Base-by-base conservation (phyloP, 2,329 filamentous ascomycete genomes). In the Pseudocercospora crystallina region DNA sequence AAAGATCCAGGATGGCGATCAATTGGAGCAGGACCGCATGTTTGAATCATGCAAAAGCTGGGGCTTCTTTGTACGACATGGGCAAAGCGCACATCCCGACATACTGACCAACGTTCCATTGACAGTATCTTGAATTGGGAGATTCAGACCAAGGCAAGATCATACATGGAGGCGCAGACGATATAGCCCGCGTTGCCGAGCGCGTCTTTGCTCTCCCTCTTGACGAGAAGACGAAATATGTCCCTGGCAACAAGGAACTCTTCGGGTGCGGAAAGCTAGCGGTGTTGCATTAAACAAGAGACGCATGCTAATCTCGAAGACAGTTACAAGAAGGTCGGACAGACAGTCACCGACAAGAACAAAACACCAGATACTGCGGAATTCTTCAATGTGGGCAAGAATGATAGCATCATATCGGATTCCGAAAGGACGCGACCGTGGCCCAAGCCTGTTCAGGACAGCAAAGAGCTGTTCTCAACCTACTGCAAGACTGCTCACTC, bases 321-420 rank as follows among this genome's bases (percentile, higher is more conserved):
- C 36, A 65, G 63, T 29, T 68, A 68, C 55, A 68, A 68, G 45
- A 47, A 71, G 0, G 72, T 71, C 38, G 78, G 79, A 3, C 71
- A 68, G 12, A 72, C 71, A 11, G 63, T 76, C 7, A 68, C 78
- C 10, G 79, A 82, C 59, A 69, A 67, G 30, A 54, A 70, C 31
- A 77, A 77, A 4, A 80, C 76, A 8, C 63, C 68, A 32, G 79
- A 81, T 56, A 70, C 73, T n/a, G 78, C 78, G 47, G 78, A 81
- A 56, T 80, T 81, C 56, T 80, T 80, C 64, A 80, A 81, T 63
- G 74, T 80, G 30, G 45, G 73, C 34, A 81, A 81, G 67, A 76
- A 81, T 59, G 77, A 80, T 47, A 73, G 80, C 44, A 61, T 81
- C n/a, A 66, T 65, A 15, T 43, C 73, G 3, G 66, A 66, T 2